Conservation (phyloP, 768 basidiomycete genomes). For the Mycena maculata region DNA sequence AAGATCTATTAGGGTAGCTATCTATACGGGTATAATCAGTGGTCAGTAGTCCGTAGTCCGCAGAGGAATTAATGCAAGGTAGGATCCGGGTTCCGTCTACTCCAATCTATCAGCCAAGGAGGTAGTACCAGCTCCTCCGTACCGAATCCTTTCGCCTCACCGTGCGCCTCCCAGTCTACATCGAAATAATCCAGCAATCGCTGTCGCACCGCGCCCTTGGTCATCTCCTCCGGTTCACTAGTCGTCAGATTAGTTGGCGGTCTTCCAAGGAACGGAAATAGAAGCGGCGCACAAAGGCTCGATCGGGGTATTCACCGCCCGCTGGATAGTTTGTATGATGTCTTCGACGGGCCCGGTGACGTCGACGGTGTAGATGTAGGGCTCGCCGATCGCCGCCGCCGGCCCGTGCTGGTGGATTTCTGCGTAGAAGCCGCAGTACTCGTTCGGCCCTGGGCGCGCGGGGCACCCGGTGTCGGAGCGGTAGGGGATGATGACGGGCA, state of each 20-base stretch:
- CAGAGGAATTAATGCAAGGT: too few species aligned
- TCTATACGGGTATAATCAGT: too few species aligned
- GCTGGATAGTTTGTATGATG: constrained; percentile 2
- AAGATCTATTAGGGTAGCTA: too few species aligned
- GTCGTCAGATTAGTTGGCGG: background rate
- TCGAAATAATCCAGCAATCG: constrained; percentile 28
- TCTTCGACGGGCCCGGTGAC: constrained; percentile 7
- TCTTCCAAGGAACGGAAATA: background rate
- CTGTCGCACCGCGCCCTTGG: background rate
- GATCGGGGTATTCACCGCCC: constrained; percentile 24
- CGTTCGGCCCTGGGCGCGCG: constrained; percentile 4
- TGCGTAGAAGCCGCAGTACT: constrained; percentile 25
- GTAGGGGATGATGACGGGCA: constrained; percentile 28
- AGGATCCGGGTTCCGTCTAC: constrained; percentile 19
- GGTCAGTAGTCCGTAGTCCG: too few species aligned
- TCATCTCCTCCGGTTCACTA: constrained; percentile 29
- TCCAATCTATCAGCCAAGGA: constrained; percentile 13
- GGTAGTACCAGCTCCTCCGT: background rate
- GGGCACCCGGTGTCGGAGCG: constrained; percentile 19
- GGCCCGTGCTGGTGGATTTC: constrained; percentile 27
- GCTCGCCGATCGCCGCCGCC: constrained; percentile 26
- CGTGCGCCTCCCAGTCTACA: constrained; percentile 25
- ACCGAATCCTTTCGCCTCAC: background rate
- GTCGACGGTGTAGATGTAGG: constrained; percentile 25
- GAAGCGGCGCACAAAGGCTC: constrained; percentile 17